A percentile compares a stretch with the other conserved stretches of the same genome.
phyloP scores from a whole-genome alignment of 1,284 basidiomycete species.

The Pseudozyma thailandica region DNA sequence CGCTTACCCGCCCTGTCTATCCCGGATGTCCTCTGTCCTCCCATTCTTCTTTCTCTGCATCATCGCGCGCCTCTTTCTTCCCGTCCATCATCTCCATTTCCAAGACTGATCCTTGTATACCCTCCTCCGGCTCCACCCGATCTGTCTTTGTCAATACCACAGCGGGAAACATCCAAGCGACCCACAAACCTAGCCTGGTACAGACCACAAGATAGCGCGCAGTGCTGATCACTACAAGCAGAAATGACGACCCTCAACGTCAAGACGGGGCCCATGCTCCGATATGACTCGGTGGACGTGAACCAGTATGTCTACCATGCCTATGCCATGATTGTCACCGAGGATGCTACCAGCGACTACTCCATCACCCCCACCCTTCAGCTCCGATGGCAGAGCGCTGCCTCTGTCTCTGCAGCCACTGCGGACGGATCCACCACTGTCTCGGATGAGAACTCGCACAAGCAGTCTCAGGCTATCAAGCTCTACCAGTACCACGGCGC shows the following conservation, averaged over 20 bases:
- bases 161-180: no score
- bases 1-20: no score
- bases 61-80: no score
- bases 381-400: slow-evolving; percentile 75
- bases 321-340: slow-evolving; percentile 68
- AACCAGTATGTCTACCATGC: slow-evolving; percentile 78
- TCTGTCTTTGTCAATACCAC: no score
- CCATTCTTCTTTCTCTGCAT: no score
- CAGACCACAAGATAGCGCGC: neutral
- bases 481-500: slow-evolving; percentile 81
- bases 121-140: no score
- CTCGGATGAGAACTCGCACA: slow-evolving; percentile 33
- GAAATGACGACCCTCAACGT: slow-evolving; percentile 60
- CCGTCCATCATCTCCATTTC: no score
- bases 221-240: no score
- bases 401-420: slow-evolving; percentile 23
- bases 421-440: slow-evolving; percentile 34
- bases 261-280: slow-evolving; percentile 79
- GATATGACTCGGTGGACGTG: slow-evolving; percentile 87
- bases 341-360: slow-evolving; percentile 77
- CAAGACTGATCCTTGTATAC: no score
- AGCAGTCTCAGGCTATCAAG: slow-evolving; percentile 74
- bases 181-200: neutral
- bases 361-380: slow-evolving; percentile 72
- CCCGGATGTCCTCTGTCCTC: no score